A percentile compares a stretch with the other conserved stretches of the same genome.
phyloP scores from a whole-genome alignment of 2,329 filamentous ascomycete genomes.

The Sclerotinia glacialis region DNA sequence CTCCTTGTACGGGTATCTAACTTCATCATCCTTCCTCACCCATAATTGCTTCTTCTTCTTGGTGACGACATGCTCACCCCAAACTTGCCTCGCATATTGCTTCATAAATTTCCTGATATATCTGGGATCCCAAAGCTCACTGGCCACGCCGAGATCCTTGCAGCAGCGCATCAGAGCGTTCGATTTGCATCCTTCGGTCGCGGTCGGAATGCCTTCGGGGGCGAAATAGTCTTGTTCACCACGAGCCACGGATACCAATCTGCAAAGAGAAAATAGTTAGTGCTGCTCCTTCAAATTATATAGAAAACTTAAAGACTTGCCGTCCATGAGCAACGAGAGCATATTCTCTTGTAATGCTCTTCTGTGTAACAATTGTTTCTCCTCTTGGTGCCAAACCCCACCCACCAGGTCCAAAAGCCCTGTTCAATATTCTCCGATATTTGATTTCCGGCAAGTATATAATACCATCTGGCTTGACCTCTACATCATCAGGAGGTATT shows the following conservation, averaged over 20 bases:
- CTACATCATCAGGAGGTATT: conserved; percentile 71
- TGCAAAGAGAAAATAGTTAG: conserved; percentile 42
- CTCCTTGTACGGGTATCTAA: conserved; percentile 61
- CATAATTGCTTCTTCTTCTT: conserved; percentile 91
- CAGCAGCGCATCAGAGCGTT: conserved; percentile 98
- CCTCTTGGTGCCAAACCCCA: conserved; percentile 92
- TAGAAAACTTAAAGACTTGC: conserved; percentile 49
- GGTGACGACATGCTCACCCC: conserved; percentile 81
- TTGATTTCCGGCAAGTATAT: conserved; percentile 98
- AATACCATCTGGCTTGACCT: conserved; percentile 97
- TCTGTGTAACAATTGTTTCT: conserved; percentile 59
- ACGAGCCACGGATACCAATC: conserved; percentile 85
- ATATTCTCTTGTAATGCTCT: conserved; percentile 80
- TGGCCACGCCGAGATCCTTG: conserved; percentile 93
- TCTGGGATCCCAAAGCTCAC: conserved; percentile 92
- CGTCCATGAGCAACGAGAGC: conserved; percentile 83
- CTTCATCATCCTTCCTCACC: conserved; percentile 76
- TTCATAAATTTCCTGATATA: conserved; percentile 83
- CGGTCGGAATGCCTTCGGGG: conserved; percentile 85
- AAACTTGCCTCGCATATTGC: conserved; percentile 71
- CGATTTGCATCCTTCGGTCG: conserved; percentile 94
- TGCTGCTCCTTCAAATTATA: neutral
- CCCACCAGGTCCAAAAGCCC: conserved; percentile 88
- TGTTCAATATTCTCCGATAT: conserved; percentile 86
- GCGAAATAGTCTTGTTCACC: conserved; percentile 94